Evolutionary conservation across 1,139 yeast genomes (phyloP), one percentile per base, ranked within the genome.

Genomic region (Zygoascus hellenicus): DNA sequence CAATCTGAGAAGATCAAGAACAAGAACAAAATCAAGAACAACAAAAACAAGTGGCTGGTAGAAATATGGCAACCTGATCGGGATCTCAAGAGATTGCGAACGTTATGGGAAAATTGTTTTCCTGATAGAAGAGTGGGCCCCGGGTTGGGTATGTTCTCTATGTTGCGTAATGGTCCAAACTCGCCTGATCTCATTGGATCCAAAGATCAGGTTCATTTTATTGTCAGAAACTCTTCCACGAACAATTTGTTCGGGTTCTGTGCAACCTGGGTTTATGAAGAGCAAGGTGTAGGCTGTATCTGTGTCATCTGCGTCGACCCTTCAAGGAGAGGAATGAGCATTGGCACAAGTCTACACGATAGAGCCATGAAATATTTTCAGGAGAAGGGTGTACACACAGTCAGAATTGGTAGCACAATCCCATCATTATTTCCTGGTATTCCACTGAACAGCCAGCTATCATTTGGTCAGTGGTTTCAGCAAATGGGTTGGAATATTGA

Each of bases 161-260:
- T 53, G 52, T 49, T 58, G 34, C 46, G 48, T 26, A 43, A 37
- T 26, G 32, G 26, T 6, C 15, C 16, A 15, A 32, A 35, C 22
- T 41, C 41, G 37, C 42, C 31, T 28, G 40, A 36, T 14, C 39
- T 45, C 6, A 37, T 33, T 13, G 40, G 33, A 31, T 36, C 42
- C 4, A 30, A 22, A 5, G 37, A 28, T 34, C 62, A 59, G 34
- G 59, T 68, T 42, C 82, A 78, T 58, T 80, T 80, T 60, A 78
- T 81, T 44, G 82, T 80, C 17, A 64, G 83, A 44, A 80, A 80
- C 59, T 74, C 83, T 2, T 73, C 80, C 11, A 67, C 80, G 35
- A 78, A 79, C 54, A 71, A 76, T 28, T 57, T 80, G 16, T 78
- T 78, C 55, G 86, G 86, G 4, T 64, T 78, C 16, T 70, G 78